phyloP scores from a whole-genome alignment of 768 basidiomycete species.

The Pisolithus orientalis region DNA sequence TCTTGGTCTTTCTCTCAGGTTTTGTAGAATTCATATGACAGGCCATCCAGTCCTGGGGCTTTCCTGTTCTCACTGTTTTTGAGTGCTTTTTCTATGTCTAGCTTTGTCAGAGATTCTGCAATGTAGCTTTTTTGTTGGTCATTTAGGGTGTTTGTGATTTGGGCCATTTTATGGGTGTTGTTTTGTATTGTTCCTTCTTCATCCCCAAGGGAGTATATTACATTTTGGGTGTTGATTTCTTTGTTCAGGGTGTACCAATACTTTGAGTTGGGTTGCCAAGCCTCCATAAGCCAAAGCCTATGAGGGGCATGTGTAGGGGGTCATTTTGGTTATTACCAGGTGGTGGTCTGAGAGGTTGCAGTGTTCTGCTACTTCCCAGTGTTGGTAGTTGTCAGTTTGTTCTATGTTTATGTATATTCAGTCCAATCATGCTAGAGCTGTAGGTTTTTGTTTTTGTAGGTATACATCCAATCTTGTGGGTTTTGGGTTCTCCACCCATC shows the following conservation, averaged over 20 bases:
- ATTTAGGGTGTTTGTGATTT: not conserved
- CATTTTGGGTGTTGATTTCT: not conserved
- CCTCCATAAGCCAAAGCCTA: not conserved
- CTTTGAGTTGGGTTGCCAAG: not conserved
- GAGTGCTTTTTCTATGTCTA: conserved; percentile 12
- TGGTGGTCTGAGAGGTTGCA: conserved; percentile 4
- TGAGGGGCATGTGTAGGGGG: not conserved
- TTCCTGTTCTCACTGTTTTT: conserved; percentile 6
- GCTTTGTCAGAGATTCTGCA: not conserved
- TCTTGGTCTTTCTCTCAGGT: not conserved
- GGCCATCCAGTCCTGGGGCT: conserved; percentile 19
- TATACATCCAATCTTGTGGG: not conserved
- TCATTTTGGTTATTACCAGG: not conserved
- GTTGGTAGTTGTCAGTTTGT: not conserved
- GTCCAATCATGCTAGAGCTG: not conserved
- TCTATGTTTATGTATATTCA: not conserved
- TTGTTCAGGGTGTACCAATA: not conserved
- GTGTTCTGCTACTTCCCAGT: not conserved
- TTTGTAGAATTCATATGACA: conserved; percentile 26
- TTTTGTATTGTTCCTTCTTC: not conserved
- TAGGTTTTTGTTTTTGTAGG: too few species aligned
- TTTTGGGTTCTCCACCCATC: conserved; percentile 1
- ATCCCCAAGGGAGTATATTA: not conserved
- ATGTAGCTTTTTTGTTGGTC: not conserved
- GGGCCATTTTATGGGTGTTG: not conserved